Conservation (phyloP, 2,329 filamentous ascomycete genomes). For the Fusarium floridanum region DNA sequence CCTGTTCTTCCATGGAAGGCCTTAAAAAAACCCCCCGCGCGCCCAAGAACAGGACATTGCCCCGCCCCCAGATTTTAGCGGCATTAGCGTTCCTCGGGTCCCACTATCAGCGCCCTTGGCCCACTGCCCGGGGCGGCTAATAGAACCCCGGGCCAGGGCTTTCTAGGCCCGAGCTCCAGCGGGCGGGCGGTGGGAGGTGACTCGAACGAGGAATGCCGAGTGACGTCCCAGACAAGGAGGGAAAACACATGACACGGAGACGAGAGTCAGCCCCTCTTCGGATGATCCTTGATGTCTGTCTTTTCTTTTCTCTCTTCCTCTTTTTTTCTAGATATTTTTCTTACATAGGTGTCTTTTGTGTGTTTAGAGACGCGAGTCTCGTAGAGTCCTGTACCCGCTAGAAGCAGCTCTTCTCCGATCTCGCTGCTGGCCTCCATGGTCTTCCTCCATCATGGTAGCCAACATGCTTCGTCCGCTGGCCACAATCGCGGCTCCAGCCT, state of each 20-base stretch:
- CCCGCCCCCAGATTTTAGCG: slow-evolving; percentile 42
- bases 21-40: neutral
- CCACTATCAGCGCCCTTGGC: neutral
- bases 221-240: slow-evolving; percentile 18
- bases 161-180: slow-evolving; percentile 17
- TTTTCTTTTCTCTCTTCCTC: slow-evolving; percentile 17
- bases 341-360: neutral
- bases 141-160: slow-evolving; percentile 26
- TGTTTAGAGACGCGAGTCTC: slow-evolving; percentile 22
- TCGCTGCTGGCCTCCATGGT: slow-evolving; percentile 45
- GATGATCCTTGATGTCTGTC: slow-evolving; percentile 2
- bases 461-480: slow-evolving; percentile 51
- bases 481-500: slow-evolving; percentile 37
- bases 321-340: slow-evolving; percentile 8
- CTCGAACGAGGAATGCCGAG: slow-evolving; percentile 15
- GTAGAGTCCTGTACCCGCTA: slow-evolving; percentile 13
- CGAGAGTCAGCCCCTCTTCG: slow-evolving; percentile 31
- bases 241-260: slow-evolving; percentile 42
- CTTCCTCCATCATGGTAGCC: slow-evolving; percentile 51
- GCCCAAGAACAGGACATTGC: slow-evolving; percentile 7
- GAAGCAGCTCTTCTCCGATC: slow-evolving; percentile 17
- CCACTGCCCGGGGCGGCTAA: slow-evolving; percentile 39
- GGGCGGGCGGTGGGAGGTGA: neutral
- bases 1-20: slow-evolving; percentile 20
- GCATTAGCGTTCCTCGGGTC: slow-evolving; percentile 24